phyloP scores from a whole-genome alignment of 192 early-diverging fungal species.

The Coemansia sp. region DNA sequence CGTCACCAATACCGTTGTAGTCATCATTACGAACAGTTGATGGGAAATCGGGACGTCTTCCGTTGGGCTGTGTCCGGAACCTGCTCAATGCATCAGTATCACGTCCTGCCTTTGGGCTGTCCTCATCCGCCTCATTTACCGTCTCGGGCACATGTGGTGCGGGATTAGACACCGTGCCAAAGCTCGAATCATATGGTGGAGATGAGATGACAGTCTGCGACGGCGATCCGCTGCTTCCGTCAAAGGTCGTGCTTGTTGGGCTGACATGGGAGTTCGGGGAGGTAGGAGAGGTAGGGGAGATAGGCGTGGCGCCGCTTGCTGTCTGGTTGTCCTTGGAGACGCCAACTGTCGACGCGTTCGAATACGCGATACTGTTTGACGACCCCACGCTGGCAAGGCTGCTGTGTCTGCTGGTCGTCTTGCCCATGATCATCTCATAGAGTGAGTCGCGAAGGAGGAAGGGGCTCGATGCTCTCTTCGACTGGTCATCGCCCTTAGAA shows the following conservation, averaged over 20 bases:
- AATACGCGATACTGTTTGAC: constrained; percentile 33
- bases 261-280: constrained; percentile 36
- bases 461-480: constrained; percentile 26
- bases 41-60: background rate
- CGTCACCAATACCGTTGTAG: background rate
- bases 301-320: constrained; percentile 2
- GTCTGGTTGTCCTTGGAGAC: constrained; percentile 28
- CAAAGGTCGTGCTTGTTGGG: constrained; percentile 49
- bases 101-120: background rate
- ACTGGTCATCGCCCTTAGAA: constrained; percentile 12
- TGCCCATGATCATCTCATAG: constrained; percentile 55
- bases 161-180: constrained; percentile 17
- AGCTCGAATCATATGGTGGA: constrained; percentile 24
- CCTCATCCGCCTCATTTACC: constrained; percentile 27
- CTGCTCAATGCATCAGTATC: background rate
- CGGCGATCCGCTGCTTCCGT: constrained; percentile 29
- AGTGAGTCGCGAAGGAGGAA: constrained; percentile 50
- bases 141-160: constrained; percentile 13
- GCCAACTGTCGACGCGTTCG: constrained; percentile 41
- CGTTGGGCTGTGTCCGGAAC: background rate
- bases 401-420: constrained; percentile 36
- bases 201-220: constrained; percentile 37
- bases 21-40: background rate
- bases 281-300: constrained; percentile 29
- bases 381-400: constrained; percentile 28